Conservation (phyloP, 257 asterid species). For the Ehretia macrophylla region DNA sequence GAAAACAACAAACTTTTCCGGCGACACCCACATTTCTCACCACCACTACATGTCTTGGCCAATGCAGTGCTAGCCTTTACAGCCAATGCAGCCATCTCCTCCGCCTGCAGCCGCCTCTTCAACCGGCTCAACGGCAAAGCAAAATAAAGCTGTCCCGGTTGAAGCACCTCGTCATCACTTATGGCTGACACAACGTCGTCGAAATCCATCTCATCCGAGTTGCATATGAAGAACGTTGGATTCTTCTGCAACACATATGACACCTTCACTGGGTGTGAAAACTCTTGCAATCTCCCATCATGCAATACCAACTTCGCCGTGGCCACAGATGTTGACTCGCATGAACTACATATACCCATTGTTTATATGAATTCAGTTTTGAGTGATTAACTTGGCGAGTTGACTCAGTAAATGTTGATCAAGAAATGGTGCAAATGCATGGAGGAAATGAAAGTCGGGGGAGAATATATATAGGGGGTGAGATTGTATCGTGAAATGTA, state of each 20-base stretch:
- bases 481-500: slow-evolving; percentile 13
- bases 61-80: slow-evolving; percentile 12
- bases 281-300: slow-evolving; percentile 15
- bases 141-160: slow-evolving; percentile 13
- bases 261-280: slow-evolving; percentile 12
- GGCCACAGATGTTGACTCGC: background rate
- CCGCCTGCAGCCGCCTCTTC: slow-evolving; percentile 10
- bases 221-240: slow-evolving; percentile 7
- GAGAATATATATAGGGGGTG: slow-evolving; percentile 7
- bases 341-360: slow-evolving; percentile 8
- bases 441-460: background rate
- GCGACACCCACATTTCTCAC: slow-evolving; percentile 7
- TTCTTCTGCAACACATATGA: slow-evolving; percentile 1
- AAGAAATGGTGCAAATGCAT: background rate
- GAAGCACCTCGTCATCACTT: slow-evolving; percentile 5
- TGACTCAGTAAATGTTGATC: background rate
- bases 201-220: slow-evolving; percentile 18
- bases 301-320: slow-evolving; percentile 7
- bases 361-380: background rate
- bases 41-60: background rate
- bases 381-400: no score
- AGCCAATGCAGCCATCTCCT: slow-evolving; percentile 22
- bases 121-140: slow-evolving; percentile 9
- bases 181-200: slow-evolving; percentile 1
- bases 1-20: slow-evolving; percentile 2